Base-by-base conservation (phyloP, 2,329 filamentous ascomycete species). In the Alternaria postmessia region DNA sequence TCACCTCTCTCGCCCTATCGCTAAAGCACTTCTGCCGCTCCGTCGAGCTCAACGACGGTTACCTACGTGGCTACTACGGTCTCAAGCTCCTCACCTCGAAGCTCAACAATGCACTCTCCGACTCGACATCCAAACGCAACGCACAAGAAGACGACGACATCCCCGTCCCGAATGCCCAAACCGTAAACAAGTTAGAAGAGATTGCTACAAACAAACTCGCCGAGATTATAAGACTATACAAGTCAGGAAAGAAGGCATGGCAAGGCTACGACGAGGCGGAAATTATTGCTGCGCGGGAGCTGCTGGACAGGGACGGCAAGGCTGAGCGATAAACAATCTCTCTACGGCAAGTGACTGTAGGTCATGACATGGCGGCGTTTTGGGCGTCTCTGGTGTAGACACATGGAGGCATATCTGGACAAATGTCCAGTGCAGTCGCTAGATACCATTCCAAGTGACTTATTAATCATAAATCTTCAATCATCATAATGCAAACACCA, bases 21-120 rank as follows among this genome's bases (percentile, higher is more conserved):
- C 79, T 97, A 54, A 91, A 93, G 75, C 88, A 94, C 66, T 98
- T 96, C 79, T 92, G 91, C 75, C 88, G 95, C 70, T 95, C 93
- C 73, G 88, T 98, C 66, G 95, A 99, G 81, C 86, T 99, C 53
- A 98, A 95, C 74, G 92, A 97, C 70, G 89, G 93, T 75, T 98
- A 97, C 76, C 80, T 98, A 63, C 88, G 95, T 62, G 95, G 94
- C 1, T 96, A 93, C 77, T 98, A 97, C 78, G 95, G 95, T 7
- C 82, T 99, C 61, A 95, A 94, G 77, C 78, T 94, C 78, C 90
- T 93, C 79, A 72, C 86, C 44, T 44, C 68, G n/a, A 69, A 69
- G 34, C 70, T 77, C 44, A 65, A 74, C 12, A 63, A 70, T 16
- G 48, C 72, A 62, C 80, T 76, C 73, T 68, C 79, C 53, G 62